Evolutionary conservation across 202 grass and related monocot genomes (phyloP), one percentile per base, ranked within the genome.

Genomic region (Zoysia matrella): DNA sequence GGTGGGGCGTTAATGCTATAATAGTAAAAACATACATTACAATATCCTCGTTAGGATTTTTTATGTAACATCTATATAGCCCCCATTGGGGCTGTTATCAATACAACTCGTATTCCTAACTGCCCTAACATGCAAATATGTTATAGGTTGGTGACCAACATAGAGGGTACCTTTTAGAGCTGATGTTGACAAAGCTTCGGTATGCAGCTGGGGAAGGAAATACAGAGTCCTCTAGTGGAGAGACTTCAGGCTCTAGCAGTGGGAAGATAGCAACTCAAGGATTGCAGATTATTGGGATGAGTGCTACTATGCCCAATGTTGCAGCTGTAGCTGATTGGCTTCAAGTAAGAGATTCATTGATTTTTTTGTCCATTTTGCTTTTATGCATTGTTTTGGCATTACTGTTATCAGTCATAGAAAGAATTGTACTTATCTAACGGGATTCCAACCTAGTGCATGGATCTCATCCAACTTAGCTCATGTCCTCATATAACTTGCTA

Each of bases 261-360:
- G 90, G 86, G 81, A 93, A 95, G 72, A 74, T 52, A 53, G 60
- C 77, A 80, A 71, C 86, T 84, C 88, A 83, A 85, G 92, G 88
- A 65, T 91, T 98, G 74, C 95, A 98, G 86, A 93, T 98, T 74
- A 88, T 98, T 78, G 92, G 92, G 66, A 98, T 98, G 95, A 98
- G 95, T 84, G 95, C 95, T 76, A 98, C 92, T 75, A 98, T 98
- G 95, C 92, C 95, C 63, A 98, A 98, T n/a, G 88, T 98, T 54
- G 92, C 84, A 81, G 92, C 88, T 40, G 90, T 94, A 56, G 95
- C 95, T 80, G 84, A 91, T 86, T 98, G 95, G 95, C 92, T 98
- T 84, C 92, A 94, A 90, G 94, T 97, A 90, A 89, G 85, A 80
- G 56, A 44, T 77, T 70, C 55, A 22, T 47, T 80, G 16, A 54